A percentile compares a stretch with the other conserved stretches of the same genome.
Conservation (phyloP, 2,329 filamentous ascomycete species). For the Diaporthe citriasiana region DNA sequence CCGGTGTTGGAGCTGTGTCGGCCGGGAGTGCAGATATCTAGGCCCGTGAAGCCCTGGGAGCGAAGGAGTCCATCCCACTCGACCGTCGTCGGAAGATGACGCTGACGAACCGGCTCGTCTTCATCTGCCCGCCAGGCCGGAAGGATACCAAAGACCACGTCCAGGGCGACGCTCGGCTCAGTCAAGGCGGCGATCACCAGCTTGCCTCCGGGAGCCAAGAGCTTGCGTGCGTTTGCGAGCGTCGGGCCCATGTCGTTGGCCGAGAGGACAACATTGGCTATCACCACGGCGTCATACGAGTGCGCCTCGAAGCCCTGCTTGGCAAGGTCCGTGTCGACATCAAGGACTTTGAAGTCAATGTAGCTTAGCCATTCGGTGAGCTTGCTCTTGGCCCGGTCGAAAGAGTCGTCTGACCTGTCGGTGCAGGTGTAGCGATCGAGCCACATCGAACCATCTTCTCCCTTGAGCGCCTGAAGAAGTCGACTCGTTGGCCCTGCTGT, state of each 20-base stretch:
- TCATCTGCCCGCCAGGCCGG: slow-evolving; percentile 44
- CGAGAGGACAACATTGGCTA: slow-evolving; percentile 52
- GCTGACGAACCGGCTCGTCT: slow-evolving; percentile 3
- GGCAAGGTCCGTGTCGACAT: not conserved
- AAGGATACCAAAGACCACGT: slow-evolving; percentile 52
- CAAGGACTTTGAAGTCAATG: slow-evolving; percentile 6
- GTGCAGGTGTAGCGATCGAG: slow-evolving; percentile 57
- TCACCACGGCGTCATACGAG: slow-evolving; percentile 51
- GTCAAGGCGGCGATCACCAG: slow-evolving; percentile 50
- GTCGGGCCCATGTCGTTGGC: slow-evolving; percentile 48
- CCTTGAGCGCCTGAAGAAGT: slow-evolving; percentile 10
- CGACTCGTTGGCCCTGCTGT: slow-evolving; percentile 5
- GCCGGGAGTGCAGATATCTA: slow-evolving; percentile 3
- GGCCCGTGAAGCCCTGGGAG: not conserved
- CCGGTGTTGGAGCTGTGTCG: not conserved
- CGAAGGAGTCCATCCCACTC: slow-evolving; percentile 19
- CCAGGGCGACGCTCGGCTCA: not conserved
- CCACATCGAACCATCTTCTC: slow-evolving; percentile 34
- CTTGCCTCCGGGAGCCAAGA: slow-evolving; percentile 51
- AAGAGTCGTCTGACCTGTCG: slow-evolving; percentile 57
- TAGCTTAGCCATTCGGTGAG: slow-evolving; percentile 44
- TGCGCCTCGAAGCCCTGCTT: slow-evolving; percentile 47
- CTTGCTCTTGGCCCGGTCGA: slow-evolving; percentile 52
- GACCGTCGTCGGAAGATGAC: not conserved
- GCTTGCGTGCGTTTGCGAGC: slow-evolving; percentile 47